Evolutionary conservation across 169 alveolate species (phyloP), one percentile per base, ranked within the genome.

Genomic region (Eimeria sp.): DNA sequence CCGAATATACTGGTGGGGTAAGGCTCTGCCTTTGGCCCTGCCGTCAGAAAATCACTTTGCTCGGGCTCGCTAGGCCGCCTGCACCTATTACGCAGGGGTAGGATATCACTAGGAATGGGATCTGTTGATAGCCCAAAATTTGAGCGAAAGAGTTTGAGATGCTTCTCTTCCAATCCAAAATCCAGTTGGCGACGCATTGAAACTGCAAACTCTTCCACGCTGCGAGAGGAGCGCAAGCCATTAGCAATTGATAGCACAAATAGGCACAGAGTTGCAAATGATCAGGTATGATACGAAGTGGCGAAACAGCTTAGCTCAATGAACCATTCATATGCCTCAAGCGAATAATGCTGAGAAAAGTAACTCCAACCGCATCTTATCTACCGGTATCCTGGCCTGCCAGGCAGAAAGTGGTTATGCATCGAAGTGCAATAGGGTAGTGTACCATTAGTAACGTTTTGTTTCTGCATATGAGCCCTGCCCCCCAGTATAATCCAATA

Each of bases 141-240:
- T 47, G 80, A 16, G 61, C 94, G 94, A 67, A 87, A 87, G 54
- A 27, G 78, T 47, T 87, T 87, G 34, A 87, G 65, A 51, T 87
- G 94, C 14, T 87, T 40, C 30, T 87, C 94, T 25, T 87, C 94
- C 94, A 87, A 13, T 34, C 83, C 94, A 75, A 87, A 87, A 63
- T 87, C 94, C 83, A 87, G 94, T n/a, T 87, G 94, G 45, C 83
- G 94, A 4, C 94, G 94, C 94, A 87, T 87, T 30, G 94, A 63
- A 47, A 45, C 72, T 63, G 84, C 94, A 47, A 87, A 87, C 83
- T 87, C 94, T 30, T 87, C 94, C 61, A 87, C 94, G 83, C 94
- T 87, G 94, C 70, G 49, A 18, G 2, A 40, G 75, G 14, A 40
- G 40, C 30, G 34, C 92, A 84, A 25, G 54, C 49, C 45, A 34